Percentiles rank a stretch among this genome's conserved stretches.
Conservation (phyloP, 306 rosid genomes). For the Vigna hirtella region DNA sequence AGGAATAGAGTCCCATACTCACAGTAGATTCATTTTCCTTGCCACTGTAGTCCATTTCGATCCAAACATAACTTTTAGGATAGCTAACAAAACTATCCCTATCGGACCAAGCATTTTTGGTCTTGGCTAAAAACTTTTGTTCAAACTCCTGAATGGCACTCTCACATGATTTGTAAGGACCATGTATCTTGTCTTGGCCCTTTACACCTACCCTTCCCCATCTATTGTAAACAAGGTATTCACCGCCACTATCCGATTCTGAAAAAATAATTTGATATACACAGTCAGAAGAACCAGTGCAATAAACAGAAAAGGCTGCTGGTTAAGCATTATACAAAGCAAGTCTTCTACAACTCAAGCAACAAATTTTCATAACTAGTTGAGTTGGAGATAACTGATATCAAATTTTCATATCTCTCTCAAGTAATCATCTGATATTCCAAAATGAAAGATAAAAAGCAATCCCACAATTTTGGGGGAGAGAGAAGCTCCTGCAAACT, state of each 20-base stretch:
- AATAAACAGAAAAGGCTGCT: conserved; percentile 15
- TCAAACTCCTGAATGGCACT: conserved; percentile 71
- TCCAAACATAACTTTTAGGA: conserved; percentile 77
- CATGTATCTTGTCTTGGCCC: conserved; percentile 80
- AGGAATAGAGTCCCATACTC: conserved; percentile 53
- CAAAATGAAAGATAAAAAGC: background rate
- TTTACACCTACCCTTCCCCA: conserved; percentile 98
- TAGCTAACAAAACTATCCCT: conserved; percentile 62
- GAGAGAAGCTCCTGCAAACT: conserved; percentile 8
- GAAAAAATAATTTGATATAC: conserved; percentile 43
- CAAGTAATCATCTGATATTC: conserved; percentile 7
- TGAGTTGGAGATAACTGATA: conserved; percentile 3
- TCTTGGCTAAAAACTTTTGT: conserved; percentile 73
- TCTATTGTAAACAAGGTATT: conserved; percentile 80
- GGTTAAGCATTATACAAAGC: conserved; percentile 10
- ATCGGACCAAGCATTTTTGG: conserved; percentile 76
- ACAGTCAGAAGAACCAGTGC: conserved; percentile 24
- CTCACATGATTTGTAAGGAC: conserved; percentile 66
- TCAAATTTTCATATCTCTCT: background rate
- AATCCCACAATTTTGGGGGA: background rate
- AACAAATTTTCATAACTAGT: conserved; percentile 9
- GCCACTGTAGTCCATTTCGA: conserved; percentile 89
- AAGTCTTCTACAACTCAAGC: conserved; percentile 29
- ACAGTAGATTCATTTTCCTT: conserved; percentile 63
- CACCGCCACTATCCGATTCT: conserved; percentile 85